phyloP scores from a whole-genome alignment of 805 yeast genomes.

The Candida tammaniensis region DNA sequence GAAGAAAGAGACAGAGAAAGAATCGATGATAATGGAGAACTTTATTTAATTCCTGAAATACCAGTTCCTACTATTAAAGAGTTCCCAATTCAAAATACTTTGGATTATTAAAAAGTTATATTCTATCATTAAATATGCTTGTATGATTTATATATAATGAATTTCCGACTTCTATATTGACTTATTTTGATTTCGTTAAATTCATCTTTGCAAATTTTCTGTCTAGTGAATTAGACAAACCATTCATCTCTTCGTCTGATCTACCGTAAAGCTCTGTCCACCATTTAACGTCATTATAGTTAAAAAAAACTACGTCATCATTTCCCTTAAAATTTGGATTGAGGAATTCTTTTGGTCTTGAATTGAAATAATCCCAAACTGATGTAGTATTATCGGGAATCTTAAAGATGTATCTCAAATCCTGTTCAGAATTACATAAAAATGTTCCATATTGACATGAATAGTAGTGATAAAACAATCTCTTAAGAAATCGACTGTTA shows the following conservation, averaged over 20 bases:
- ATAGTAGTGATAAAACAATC: constrained; percentile 82
- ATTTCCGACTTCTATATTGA: not conserved
- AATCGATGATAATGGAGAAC: constrained; percentile 82
- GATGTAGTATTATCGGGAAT: constrained; percentile 57
- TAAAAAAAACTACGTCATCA: constrained; percentile 54
- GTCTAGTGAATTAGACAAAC: constrained; percentile 37
- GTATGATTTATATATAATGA: not conserved
- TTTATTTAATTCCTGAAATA: constrained; percentile 72
- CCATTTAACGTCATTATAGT: constrained; percentile 67
- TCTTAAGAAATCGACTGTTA: constrained; percentile 80
- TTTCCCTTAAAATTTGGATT: constrained; percentile 44
- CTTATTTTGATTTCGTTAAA: constrained; percentile 5
- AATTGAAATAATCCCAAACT: constrained; percentile 91
- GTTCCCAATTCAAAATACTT: constrained; percentile 54
- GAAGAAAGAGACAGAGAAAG: constrained; percentile 87
- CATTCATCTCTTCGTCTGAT: constrained; percentile 54
- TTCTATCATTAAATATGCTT: too few species aligned
- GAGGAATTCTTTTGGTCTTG: constrained; percentile 67
- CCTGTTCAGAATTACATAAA: constrained; percentile 70
- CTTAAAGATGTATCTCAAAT: constrained; percentile 37
- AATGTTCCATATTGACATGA: constrained; percentile 96
- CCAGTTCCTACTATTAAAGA: constrained; percentile 66
- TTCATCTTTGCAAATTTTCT: constrained; percentile 41
- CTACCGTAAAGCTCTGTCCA: constrained; percentile 88
- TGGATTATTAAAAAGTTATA: constrained; percentile 49